Percentiles rank a stretch among this genome's conserved stretches.
These are phyloP conservation scores for Digitaria exilis DNA, from an alignment of 202 grass and related monocot species.

Conservation along the genomic window DNA sequence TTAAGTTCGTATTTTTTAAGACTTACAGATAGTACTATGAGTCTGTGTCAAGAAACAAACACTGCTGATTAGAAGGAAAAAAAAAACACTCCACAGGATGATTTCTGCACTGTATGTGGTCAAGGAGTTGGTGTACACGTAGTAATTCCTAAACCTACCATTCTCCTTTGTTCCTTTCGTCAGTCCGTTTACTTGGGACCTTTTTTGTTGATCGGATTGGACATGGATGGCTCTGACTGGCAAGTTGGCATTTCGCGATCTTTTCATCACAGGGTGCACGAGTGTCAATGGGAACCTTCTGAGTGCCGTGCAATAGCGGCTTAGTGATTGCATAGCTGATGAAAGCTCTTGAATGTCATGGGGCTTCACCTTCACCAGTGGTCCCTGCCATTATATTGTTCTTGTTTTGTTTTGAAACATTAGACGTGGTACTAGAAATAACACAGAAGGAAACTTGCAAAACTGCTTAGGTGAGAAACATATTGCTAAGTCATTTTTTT, in stretches of 20 bases:
- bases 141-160: background rate
- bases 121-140: background rate
- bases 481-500: background rate
- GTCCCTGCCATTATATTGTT: background rate
- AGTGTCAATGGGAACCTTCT: background rate
- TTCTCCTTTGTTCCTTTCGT: conserved; percentile 15
- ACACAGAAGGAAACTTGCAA: background rate
- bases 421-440: background rate
- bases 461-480: background rate
- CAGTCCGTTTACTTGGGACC: conserved; percentile 10
- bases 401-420: background rate
- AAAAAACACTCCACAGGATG: background rate
- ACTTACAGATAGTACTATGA: background rate
- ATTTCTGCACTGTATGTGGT: background rate
- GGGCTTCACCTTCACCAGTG: conserved; percentile 8
- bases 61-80: background rate
- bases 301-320: conserved; percentile 30
- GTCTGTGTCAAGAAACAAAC: background rate
- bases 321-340: conserved; percentile 26
- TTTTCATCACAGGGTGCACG: conserved; percentile 38
- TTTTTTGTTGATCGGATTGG: conserved; percentile 33
- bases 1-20: background rate
- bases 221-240: conserved; percentile 16
- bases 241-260: background rate
- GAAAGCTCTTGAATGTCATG: conserved; percentile 14